Evolutionary conservation across 306 rosid genomes (phyloP), one percentile per base, ranked within the genome.

Genomic region (Malus sieversii): DNA sequence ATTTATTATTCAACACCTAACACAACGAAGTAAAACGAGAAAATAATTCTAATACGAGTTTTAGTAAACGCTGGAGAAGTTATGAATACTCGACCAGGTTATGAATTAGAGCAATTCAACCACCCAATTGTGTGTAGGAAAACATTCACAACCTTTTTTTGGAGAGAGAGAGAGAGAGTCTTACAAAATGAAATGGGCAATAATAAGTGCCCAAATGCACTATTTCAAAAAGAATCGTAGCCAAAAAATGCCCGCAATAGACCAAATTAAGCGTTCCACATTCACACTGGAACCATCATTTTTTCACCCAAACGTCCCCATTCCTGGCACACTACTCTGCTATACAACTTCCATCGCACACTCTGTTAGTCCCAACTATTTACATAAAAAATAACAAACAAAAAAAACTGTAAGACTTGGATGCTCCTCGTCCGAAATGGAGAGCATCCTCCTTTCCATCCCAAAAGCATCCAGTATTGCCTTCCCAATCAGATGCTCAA

Each of bases 331-430:
- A 66, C 83, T 82, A 62, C 71, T 79, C 75, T 25, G 72, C 91
- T 89, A 81, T 90, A 92, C 95, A 86, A 79, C 82, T 81, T 86
- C 83, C 86, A 85, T 83, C 91, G 80, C 85, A 77, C 80, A 48
- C 53, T 16, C 19, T 78, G 80, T 76, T 82, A 70, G 84, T 83
- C 80, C 80, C 89, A 81, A 80, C 83, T 85, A 88, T 90, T 68
- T 90, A 85, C 91, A 92, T 78, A 72, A 52, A 81, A 68, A 68
- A n/a, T 8, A n/a, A 57, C 62, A 57, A n/a, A 51, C 14, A 4
- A 68, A 76, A 77, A 83, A 66, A 58, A 77, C 78, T 61, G 75
- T n/a, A 71, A 71, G 70, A 77, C 80, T 68, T 68, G 74, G 70
- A 61, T 72, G 62, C 65, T 71, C 81, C 35, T 81, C 68, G 72